Conservation (phyloP, 768 basidiomycete species). For the Roridomyces roridus region DNA sequence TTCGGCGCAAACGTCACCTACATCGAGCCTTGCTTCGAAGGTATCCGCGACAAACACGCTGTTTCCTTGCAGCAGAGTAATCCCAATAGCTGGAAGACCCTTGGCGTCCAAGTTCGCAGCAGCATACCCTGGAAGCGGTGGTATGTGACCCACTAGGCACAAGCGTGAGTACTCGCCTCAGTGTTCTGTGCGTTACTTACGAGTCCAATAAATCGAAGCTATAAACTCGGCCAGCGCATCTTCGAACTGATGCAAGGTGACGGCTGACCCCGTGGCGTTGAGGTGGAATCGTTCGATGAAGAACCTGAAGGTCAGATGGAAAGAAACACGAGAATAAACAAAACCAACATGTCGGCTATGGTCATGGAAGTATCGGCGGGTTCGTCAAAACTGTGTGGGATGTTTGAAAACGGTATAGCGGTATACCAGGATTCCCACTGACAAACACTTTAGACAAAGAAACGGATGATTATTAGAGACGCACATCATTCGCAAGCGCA, state of each 20-base stretch:
- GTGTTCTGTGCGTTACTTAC: background rate
- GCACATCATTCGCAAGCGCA: too few relatives aligned
- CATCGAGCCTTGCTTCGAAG: background rate
- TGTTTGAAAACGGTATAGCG: background rate
- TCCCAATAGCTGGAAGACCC: background rate
- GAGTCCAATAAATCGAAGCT: background rate
- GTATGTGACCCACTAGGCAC: background rate
- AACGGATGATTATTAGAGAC: too few relatives aligned
- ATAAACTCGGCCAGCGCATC: background rate
- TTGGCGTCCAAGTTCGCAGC: background rate
- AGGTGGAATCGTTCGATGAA: background rate
- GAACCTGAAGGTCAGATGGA: too few relatives aligned
- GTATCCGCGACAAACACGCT: background rate
- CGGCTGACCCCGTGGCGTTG: too few relatives aligned
- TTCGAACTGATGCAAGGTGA: too few relatives aligned
- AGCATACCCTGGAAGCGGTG: too few relatives aligned
- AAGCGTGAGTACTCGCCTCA: background rate
- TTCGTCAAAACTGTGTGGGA: background rate
- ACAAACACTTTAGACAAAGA: too few relatives aligned
- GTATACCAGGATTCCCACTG: background rate
- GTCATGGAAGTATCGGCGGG: too few relatives aligned
- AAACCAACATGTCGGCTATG: too few relatives aligned
- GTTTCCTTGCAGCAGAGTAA: background rate
- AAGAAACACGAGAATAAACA: too few relatives aligned
- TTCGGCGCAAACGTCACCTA: too few relatives aligned